Evolutionary conservation across 495 filamentous ascomycete genomes (phyloP).

Genomic region (Neurospora sublineolata): DNA sequence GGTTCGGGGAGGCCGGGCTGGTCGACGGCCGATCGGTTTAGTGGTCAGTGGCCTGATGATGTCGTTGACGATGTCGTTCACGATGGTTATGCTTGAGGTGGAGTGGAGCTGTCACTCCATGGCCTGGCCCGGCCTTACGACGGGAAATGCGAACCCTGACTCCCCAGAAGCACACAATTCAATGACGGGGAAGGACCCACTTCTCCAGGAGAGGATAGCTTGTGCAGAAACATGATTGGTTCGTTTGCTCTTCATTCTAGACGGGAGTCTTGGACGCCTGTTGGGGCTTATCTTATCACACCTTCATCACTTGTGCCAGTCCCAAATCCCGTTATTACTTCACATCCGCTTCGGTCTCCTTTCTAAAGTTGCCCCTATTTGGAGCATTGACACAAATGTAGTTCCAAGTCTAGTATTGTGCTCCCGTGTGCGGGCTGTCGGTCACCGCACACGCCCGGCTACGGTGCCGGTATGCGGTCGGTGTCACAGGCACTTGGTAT

Average conservation of each 20-base stretch:
- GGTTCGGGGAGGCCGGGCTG: background rate
- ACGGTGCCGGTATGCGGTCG: background rate
- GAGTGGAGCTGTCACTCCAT: background rate
- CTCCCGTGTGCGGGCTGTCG: background rate
- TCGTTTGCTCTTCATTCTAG: background rate
- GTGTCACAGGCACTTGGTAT: background rate
- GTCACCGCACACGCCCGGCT: background rate
- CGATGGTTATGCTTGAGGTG: background rate
- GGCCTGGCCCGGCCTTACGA: background rate
- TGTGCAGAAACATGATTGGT: background rate
- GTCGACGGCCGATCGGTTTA: background rate
- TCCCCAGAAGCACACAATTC: background rate
- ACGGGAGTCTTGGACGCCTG: background rate
- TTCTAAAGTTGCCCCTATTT: background rate
- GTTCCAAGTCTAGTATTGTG: background rate
- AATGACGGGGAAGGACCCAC: background rate
- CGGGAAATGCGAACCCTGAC: background rate
- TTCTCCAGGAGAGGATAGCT: background rate
- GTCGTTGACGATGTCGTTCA: background rate
- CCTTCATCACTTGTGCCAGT: background rate
- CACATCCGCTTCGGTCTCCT: background rate
- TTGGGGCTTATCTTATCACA: background rate
- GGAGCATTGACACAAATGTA: background rate
- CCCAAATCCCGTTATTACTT: background rate
- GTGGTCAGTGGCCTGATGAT: background rate